phyloP scores from a whole-genome alignment of 768 basidiomycete genomes.

The Paxillus involutus region DNA sequence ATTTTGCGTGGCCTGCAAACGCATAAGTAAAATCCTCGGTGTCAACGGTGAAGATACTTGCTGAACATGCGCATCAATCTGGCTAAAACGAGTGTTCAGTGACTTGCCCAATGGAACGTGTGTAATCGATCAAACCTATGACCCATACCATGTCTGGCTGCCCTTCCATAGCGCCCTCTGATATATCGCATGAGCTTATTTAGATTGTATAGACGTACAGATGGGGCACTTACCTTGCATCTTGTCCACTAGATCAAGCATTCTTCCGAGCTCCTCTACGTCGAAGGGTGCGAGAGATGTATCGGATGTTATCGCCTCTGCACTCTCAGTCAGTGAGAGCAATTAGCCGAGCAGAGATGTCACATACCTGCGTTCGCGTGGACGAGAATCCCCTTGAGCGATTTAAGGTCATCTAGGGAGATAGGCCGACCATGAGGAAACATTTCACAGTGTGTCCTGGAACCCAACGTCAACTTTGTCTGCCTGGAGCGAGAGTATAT shows the following conservation, averaged over 20 bases:
- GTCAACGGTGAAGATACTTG: not conserved
- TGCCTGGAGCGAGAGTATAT: not conserved
- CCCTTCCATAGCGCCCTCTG: not conserved
- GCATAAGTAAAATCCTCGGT: not conserved
- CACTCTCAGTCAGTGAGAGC: not conserved
- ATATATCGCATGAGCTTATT: not conserved
- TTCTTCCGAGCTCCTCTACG: not conserved
- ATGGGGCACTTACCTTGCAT: slow-evolving; percentile 1
- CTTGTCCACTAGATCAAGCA: not conserved
- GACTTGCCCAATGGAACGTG: not conserved
- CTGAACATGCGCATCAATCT: slow-evolving; percentile 8
- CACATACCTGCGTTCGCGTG: not conserved
- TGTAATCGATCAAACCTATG: not conserved
- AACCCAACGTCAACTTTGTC: not conserved
- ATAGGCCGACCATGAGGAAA: not conserved
- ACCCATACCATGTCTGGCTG: not conserved
- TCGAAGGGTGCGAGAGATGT: slow-evolving; percentile 6
- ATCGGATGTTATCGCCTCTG: slow-evolving; percentile 1
- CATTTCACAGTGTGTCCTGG: not conserved
- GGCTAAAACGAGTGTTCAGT: not conserved
- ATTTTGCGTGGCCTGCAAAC: slow-evolving; percentile 22
- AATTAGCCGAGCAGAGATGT: not conserved
- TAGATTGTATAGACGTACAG: not conserved
- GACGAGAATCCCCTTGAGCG: not conserved
- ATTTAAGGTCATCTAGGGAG: not conserved